phyloP scores from a whole-genome alignment of 257 asterid genomes.

The Misopates orontium region DNA sequence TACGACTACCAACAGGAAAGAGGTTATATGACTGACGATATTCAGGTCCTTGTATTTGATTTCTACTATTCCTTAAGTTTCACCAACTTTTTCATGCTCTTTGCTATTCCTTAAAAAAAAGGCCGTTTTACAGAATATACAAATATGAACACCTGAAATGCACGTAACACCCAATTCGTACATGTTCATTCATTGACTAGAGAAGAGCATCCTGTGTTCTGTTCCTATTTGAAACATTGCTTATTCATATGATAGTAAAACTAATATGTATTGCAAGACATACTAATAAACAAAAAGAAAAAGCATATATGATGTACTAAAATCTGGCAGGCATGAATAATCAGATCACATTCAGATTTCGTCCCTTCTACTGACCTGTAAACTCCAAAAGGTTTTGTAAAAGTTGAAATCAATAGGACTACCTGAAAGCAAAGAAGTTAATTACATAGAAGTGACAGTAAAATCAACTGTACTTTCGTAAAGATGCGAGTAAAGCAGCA shows the following conservation, averaged over 20 bases:
- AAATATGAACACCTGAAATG: too few relatives aligned
- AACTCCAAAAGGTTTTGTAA: conserved; percentile 96
- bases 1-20: neutral
- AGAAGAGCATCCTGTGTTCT: neutral
- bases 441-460: conserved; percentile 15
- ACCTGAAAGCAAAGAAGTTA: conserved; percentile 54
- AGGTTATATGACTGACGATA: neutral
- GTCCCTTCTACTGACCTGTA: conserved; percentile 68
- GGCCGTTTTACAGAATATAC: too few relatives aligned
- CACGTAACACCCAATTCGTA: neutral
- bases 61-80: neutral
- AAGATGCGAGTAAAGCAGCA: conserved; percentile 1
- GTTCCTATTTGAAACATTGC: neutral
- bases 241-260: conserved; percentile 16
- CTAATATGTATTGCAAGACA: neutral
- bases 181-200: conserved; percentile 5
- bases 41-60: neutral
- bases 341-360: conserved; percentile 3
- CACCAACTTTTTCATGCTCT: neutral
- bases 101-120: neutral
- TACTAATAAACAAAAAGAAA: conserved; percentile 5
- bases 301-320: neutral
- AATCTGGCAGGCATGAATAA: conserved; percentile 9
- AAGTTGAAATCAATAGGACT: conserved; percentile 92
- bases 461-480: conserved; percentile 21